A percentile compares a stretch with the other conserved stretches of the same genome.
Conservation (phyloP, 176 grass and related monocot species). For the Lolium multiflorum region DNA sequence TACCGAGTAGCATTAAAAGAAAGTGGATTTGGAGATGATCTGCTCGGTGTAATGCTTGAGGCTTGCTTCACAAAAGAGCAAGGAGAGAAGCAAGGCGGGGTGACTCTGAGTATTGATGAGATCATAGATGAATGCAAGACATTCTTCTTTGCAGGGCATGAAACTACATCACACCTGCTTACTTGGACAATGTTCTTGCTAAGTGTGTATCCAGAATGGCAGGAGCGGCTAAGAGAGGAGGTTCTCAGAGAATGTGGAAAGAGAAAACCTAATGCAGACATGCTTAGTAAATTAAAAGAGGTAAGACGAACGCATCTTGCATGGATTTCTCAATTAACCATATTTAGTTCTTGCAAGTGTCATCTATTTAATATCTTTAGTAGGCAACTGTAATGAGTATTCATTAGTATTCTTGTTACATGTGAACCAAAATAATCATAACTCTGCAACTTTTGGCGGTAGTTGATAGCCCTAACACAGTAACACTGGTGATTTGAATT, state of each 20-base stretch:
- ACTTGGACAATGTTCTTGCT: background rate
- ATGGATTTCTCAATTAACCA: background rate
- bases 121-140: conserved; percentile 3
- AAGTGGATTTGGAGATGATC: background rate
- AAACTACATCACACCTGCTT: background rate
- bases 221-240: background rate
- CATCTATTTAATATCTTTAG: background rate
- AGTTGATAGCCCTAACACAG: background rate
- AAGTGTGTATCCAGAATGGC: background rate
- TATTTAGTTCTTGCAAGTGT: background rate
- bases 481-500: background rate
- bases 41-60: background rate
- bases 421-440: background rate
- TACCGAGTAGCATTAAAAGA: background rate
- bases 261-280: background rate
- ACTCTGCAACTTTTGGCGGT: background rate
- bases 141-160: conserved; percentile 7
- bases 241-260: background rate
- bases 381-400: background rate
- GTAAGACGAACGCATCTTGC: background rate
- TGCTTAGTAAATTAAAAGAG: conserved; percentile 2
- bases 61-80: background rate
- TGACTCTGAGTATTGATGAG: background rate
- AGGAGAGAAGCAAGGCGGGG: background rate
- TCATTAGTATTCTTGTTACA: background rate